phyloP scores from a whole-genome alignment of 2,329 filamentous ascomycete species.

The Leptodontidium sp. region DNA sequence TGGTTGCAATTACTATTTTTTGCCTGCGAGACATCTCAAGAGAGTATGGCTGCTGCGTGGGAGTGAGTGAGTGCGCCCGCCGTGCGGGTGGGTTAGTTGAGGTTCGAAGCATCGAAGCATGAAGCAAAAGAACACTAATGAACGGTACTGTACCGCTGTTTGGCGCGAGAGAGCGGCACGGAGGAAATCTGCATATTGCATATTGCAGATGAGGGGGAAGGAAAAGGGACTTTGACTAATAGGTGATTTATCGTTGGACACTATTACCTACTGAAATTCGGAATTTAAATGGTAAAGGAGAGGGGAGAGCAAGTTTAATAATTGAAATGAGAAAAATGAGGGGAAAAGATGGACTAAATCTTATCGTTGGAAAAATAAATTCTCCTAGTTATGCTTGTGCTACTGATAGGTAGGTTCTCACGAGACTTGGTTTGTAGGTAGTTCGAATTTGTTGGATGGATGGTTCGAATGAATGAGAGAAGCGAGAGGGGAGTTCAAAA shows the following conservation, averaged over 20 bases:
- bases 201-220: background rate
- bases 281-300: too few relatives aligned
- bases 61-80: too few relatives aligned
- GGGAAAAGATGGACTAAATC: background rate
- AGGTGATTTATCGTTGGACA: constrained; percentile 6
- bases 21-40: constrained; percentile 16
- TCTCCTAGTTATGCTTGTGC: constrained; percentile 8
- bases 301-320: too few relatives aligned
- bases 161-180: constrained; percentile 2
- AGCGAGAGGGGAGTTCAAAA: background rate
- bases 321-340: background rate
- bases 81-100: background rate
- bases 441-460: background rate
- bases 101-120: background rate
- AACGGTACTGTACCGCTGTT: constrained; percentile 17
- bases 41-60: too few relatives aligned
- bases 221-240: constrained; percentile 5
- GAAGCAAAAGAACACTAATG: background rate
- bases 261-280: constrained; percentile 4
- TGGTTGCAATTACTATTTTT: background rate
- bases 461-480: background rate
- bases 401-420: constrained; percentile 8
- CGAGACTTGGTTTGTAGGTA: background rate
- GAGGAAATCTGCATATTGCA: constrained; percentile 4
- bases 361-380: background rate